These are phyloP conservation scores for Fraxinus pennsylvanica DNA, from an alignment of 257 asterid species.

Conservation along the genomic window DNA sequence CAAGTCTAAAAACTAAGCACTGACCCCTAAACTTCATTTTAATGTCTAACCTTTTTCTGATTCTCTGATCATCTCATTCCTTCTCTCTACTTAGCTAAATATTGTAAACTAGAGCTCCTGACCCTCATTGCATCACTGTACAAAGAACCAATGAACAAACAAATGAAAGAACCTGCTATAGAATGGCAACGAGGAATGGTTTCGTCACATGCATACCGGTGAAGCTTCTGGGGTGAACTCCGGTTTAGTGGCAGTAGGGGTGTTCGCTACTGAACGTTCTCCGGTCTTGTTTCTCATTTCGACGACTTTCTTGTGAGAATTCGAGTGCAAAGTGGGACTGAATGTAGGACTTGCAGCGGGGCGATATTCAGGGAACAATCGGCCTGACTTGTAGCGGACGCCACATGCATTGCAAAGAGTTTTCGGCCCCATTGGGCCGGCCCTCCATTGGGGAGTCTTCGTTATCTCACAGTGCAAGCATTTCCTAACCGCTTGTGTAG, in stretches of 20 bases:
- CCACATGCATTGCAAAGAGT: constrained; percentile 68
- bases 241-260: constrained; percentile 23
- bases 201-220: constrained; percentile 17
- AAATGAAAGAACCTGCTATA: constrained; percentile 17
- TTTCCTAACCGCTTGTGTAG: constrained; percentile 42
- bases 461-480: constrained; percentile 64
- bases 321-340: constrained; percentile 52
- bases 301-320: constrained; percentile 62
- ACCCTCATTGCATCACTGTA: constrained; percentile 39
- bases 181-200: constrained; percentile 16
- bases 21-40: constrained; percentile 29
- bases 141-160: constrained; percentile 48
- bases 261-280: neutral
- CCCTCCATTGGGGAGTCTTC: constrained; percentile 68
- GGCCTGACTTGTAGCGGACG: constrained; percentile 59
- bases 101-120: constrained; percentile 32
- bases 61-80: constrained; percentile 11
- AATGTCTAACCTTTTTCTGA: constrained; percentile 10
- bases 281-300: constrained; percentile 47
- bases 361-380: constrained; percentile 58
- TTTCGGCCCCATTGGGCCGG: constrained; percentile 65
- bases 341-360: constrained; percentile 69
- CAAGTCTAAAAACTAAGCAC: constrained; percentile 26
- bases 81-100: constrained; percentile 32
- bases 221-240: constrained; percentile 27